Percentiles rank a stretch among this genome's conserved stretches.
These are phyloP conservation scores for Cyclotella baltica DNA, from an alignment of 108 stramenopile species.

Conservation along the genomic window DNA sequence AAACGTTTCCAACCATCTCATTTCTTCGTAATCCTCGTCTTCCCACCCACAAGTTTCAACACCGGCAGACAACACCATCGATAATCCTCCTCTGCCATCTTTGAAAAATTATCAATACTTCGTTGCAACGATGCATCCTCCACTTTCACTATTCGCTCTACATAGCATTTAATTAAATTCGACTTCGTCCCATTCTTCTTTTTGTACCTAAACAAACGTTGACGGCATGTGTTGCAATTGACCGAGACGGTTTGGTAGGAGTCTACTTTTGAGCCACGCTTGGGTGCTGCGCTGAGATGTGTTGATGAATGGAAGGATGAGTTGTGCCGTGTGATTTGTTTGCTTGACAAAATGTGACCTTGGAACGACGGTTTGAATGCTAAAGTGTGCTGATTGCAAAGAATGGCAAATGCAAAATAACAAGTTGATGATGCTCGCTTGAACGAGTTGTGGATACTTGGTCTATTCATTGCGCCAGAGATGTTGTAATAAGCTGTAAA, in stretches of 20 bases:
- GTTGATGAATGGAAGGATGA: slow-evolving; percentile 1
- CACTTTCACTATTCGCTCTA: slow-evolving; percentile 61
- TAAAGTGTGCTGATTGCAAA: neutral
- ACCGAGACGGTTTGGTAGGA: slow-evolving; percentile 76
- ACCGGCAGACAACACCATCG: slow-evolving; percentile 54
- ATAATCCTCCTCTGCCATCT: neutral
- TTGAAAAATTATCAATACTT: neutral
- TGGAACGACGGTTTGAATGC: neutral
- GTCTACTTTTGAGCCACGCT: slow-evolving; percentile 60
- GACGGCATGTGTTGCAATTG: slow-evolving; percentile 64
- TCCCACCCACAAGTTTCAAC: slow-evolving; percentile 70
- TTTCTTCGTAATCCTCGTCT: slow-evolving; percentile 78
- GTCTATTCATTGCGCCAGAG: no score
- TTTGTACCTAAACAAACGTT: slow-evolving; percentile 74
- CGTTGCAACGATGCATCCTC: slow-evolving; percentile 54
- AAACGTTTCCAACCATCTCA: no score
- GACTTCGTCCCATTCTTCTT: slow-evolving; percentile 82
- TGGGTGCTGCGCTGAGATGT: slow-evolving; percentile 49
- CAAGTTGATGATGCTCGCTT: neutral
- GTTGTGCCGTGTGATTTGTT: neutral
- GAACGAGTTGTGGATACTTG: no score
- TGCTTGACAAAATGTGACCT: neutral
- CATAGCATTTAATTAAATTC: slow-evolving; percentile 75
- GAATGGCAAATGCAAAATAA: neutral
- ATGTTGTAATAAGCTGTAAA: no score